These are phyloP conservation scores for Leucoagaricus sp. DNA, from an alignment of 1,284 basidiomycete genomes.

Conservation along the genomic window DNA sequence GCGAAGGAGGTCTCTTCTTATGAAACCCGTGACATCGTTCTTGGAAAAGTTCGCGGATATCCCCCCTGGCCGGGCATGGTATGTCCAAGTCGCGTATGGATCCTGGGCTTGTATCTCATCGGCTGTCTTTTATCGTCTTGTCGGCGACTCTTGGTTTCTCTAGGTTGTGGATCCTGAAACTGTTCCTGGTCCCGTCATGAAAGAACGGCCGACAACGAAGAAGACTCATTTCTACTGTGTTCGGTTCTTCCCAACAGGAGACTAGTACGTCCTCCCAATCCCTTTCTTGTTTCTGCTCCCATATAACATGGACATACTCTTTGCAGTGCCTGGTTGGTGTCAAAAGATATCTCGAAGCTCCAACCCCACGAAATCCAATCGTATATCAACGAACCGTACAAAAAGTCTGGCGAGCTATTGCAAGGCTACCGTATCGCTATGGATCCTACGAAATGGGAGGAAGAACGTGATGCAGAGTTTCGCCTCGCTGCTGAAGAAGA, in stretches of 20 bases:
- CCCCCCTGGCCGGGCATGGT: conserved; percentile 93
- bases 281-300: conserved; percentile 11
- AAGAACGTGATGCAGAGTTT: conserved; percentile 49
- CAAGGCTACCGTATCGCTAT: conserved; percentile 83
- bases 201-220: conserved; percentile 72
- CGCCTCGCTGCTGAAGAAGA: conserved; percentile 37
- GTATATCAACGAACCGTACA: conserved; percentile 76
- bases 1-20: conserved; percentile 42
- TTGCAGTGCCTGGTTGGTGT: conserved; percentile 79
- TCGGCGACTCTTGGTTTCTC: conserved; percentile 6
- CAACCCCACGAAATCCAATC: conserved; percentile 81
- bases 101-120: conserved; percentile 11
- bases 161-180: conserved; percentile 77
- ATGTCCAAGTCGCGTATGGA: conserved; percentile 38
- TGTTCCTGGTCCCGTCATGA: conserved; percentile 60
- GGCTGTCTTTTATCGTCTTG: neutral
- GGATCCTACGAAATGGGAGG: conserved; percentile 79
- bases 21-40: conserved; percentile 73
- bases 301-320: conserved; percentile 9
- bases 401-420: conserved; percentile 76
- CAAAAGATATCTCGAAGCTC: conserved; percentile 83
- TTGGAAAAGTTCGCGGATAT: conserved; percentile 92
- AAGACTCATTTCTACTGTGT: conserved; percentile 78
- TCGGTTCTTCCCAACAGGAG: conserved; percentile 88
- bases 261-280: conserved; percentile 73